These are phyloP conservation scores for Dryadomyces sulphureus DNA, from an alignment of 2,329 filamentous ascomycete genomes.

Conservation along the genomic window DNA sequence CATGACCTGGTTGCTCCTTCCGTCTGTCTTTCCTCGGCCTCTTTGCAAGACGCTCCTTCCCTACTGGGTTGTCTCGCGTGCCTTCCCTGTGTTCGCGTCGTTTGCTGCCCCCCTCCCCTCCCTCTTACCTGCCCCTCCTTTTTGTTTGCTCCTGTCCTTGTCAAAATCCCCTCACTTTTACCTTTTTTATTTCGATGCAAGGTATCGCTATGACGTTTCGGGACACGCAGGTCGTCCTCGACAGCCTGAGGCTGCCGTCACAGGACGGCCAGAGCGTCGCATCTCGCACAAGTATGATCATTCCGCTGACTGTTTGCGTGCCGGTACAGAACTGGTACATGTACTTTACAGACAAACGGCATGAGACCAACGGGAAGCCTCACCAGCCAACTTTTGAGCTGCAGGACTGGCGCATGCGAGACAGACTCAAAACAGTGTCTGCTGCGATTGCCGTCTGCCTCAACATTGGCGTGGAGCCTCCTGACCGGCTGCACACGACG, in stretches of 20 bases:
- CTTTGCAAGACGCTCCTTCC: background rate
- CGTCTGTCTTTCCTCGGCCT: background rate
- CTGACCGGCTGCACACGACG: constrained; percentile 89
- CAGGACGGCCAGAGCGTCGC: too few relatives aligned
- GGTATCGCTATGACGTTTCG: background rate
- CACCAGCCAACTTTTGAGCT: constrained; percentile 51
- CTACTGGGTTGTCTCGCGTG: background rate
- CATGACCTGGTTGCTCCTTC: background rate
- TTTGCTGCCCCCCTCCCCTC: too few relatives aligned
- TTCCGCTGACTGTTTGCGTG: background rate
- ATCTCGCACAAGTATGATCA: background rate
- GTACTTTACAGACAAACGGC: constrained; percentile 97
- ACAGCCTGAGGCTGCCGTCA: background rate
- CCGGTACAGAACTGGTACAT: constrained; percentile 79
- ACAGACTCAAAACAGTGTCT: constrained; percentile 90
- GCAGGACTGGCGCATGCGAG: constrained; percentile 95
- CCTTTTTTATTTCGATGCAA: background rate
- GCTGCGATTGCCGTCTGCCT: constrained; percentile 87
- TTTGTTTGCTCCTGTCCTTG: too few relatives aligned
- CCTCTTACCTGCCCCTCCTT: background rate
- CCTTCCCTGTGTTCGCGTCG: background rate
- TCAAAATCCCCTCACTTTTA: background rate
- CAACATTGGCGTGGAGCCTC: constrained; percentile 94
- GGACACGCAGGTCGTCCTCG: background rate
- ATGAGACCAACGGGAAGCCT: constrained; percentile 84